phyloP scores from a whole-genome alignment of 2,329 filamentous ascomycete genomes.

The Tolypocladium tundrense region DNA sequence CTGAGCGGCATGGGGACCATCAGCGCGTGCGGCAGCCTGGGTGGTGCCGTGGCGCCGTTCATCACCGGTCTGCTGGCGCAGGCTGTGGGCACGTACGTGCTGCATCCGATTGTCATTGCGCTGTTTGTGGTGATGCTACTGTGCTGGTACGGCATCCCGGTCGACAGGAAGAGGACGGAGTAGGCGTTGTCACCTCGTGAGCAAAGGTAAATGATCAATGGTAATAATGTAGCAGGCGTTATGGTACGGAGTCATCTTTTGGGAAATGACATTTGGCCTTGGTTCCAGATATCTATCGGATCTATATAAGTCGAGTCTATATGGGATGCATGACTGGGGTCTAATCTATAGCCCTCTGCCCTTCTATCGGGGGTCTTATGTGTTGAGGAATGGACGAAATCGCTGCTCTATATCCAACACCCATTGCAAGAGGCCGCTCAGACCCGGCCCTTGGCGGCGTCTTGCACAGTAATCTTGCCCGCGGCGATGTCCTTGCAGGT shows the following conservation, averaged over 20 bases:
- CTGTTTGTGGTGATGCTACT: constrained; percentile 55
- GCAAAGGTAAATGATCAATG: background rate
- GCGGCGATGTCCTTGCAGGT: constrained; percentile 69
- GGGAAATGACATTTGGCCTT: background rate
- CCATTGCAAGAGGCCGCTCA: constrained; percentile 6
- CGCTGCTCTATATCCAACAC: background rate
- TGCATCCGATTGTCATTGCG: constrained; percentile 57
- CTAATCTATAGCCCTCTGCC: background rate
- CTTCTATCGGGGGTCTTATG: background rate
- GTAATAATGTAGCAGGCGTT: background rate
- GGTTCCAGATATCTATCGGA: background rate
- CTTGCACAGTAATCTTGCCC: constrained; percentile 59
- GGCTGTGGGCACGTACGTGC: constrained; percentile 50
- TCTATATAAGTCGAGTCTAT: constrained; percentile 3
- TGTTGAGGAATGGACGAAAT: background rate
- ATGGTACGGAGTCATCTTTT: background rate
- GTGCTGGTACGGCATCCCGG: constrained; percentile 54
- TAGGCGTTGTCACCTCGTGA: constrained; percentile 18
- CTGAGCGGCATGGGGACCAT: constrained; percentile 58
- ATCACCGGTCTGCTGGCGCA: constrained; percentile 55
- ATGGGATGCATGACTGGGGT: background rate
- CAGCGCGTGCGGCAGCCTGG: constrained; percentile 57
- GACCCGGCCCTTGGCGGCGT: constrained; percentile 48
- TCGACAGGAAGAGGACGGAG: constrained; percentile 47
- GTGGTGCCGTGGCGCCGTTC: constrained; percentile 58